Evolutionary conservation across 2,329 filamentous ascomycete genomes (phyloP).

Genomic region (Colletotrichum tropicicola): DNA sequence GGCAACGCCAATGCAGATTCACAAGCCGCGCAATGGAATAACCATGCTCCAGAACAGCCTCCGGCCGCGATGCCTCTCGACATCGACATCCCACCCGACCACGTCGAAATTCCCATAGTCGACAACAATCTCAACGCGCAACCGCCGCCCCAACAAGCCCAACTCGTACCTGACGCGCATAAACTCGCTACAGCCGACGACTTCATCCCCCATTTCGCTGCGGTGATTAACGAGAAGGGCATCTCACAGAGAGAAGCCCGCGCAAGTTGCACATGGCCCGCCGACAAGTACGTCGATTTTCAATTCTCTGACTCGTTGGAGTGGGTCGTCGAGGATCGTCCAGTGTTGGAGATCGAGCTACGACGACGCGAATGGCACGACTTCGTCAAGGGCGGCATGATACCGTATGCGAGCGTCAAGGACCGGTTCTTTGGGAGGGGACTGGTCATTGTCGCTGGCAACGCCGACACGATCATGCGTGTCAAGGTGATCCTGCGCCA

Average conservation of each 20-base stretch:
- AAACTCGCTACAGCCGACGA: constrained; percentile 13
- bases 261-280: constrained; percentile 11
- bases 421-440: constrained; percentile 11
- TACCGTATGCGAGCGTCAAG: constrained; percentile 12
- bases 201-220: constrained; percentile 10
- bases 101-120: background rate
- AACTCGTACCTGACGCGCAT: constrained; percentile 1
- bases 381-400: constrained; percentile 2
- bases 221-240: background rate
- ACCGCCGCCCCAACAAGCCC: background rate
- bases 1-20: background rate
- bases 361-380: constrained; percentile 23
- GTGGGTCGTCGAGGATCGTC: constrained; percentile 17
- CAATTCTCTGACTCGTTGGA: constrained; percentile 15
- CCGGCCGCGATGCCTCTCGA: background rate
- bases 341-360: constrained; percentile 17
- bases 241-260: constrained; percentile 10
- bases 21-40: background rate
- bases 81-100: background rate
- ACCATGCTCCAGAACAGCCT: background rate
- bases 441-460: constrained; percentile 17
- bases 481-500: constrained; percentile 18
- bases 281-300: constrained; percentile 7
- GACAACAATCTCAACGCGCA: background rate
- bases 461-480: constrained; percentile 21